phyloP scores from a whole-genome alignment of 768 basidiomycete species.

The Rhizopogon roseolus region DNA sequence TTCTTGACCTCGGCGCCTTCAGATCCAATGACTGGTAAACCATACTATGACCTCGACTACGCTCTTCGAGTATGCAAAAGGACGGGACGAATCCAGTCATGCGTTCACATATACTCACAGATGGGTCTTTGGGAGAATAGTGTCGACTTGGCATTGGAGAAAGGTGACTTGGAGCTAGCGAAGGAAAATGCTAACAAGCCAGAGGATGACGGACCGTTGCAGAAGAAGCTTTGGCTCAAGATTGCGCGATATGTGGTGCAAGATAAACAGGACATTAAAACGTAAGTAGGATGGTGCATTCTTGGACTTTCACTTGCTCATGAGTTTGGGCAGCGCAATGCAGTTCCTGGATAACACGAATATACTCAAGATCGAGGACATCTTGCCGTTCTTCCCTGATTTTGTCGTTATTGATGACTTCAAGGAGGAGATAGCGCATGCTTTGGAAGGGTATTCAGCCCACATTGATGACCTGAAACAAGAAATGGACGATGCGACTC shows the following conservation, averaged over 20 bases:
- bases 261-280: slow-evolving; percentile 96
- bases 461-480: slow-evolving; percentile 86
- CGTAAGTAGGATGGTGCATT: slow-evolving; percentile 50
- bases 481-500: slow-evolving; percentile 96
- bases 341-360: slow-evolving; percentile 92
- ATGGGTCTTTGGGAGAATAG: slow-evolving; percentile 97
- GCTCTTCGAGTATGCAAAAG: slow-evolving; percentile 89
- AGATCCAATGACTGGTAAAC: slow-evolving; percentile 77
- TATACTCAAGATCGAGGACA: slow-evolving; percentile 96
- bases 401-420: slow-evolving; percentile 99
- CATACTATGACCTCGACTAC: slow-evolving; percentile 97
- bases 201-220: slow-evolving; percentile 78
- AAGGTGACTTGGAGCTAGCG: slow-evolving; percentile 92
- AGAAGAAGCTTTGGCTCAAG: slow-evolving; percentile 97
- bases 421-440: slow-evolving; percentile 97
- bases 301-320: not conserved
- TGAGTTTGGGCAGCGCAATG: slow-evolving; percentile 70
- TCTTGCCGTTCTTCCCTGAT: slow-evolving; percentile 98
- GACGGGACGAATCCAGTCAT: slow-evolving; percentile 75
- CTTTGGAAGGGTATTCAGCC: slow-evolving; percentile 88
- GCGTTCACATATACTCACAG: slow-evolving; percentile 95
- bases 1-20: slow-evolving; percentile 81
- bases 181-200: slow-evolving; percentile 95
- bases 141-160: slow-evolving; percentile 90
- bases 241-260: slow-evolving; percentile 98